These are phyloP conservation scores for Eucalyptus globulus DNA, from an alignment of 345 rosid genomes.

Conservation along the genomic window DNA sequence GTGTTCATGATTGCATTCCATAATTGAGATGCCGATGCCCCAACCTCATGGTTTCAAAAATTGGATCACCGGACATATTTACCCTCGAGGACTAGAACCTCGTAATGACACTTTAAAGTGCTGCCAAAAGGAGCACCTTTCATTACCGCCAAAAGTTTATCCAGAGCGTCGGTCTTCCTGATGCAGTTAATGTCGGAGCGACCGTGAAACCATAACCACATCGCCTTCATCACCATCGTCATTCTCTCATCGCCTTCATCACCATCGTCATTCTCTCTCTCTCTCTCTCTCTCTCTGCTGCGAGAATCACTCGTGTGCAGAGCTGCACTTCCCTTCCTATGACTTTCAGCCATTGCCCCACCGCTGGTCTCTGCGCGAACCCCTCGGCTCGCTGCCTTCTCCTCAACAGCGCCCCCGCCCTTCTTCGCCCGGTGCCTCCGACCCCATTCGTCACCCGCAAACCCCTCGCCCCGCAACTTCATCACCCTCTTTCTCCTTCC, in stretches of 20 bases:
- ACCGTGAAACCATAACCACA: background rate
- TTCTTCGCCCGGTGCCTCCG: background rate
- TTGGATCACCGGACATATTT: too few relatives aligned
- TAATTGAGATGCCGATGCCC: too few relatives aligned
- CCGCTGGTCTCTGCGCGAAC: background rate
- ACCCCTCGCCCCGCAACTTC: background rate
- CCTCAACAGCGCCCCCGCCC: fast-evolving
- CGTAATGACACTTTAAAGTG: too few relatives aligned
- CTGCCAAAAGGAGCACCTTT: background rate
- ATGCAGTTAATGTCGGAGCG: background rate
- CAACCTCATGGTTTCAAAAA: too few relatives aligned
- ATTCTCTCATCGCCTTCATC: background rate
- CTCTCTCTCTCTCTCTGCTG: background rate
- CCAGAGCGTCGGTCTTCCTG: background rate
- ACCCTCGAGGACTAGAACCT: too few relatives aligned
- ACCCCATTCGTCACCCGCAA: background rate
- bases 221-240: background rate
- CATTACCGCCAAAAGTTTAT: background rate
- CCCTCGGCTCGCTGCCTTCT: background rate
- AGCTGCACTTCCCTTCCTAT: background rate
- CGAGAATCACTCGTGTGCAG: background rate
- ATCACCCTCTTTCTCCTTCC: background rate
- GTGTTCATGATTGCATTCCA: too few relatives aligned
- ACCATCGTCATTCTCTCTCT: background rate
- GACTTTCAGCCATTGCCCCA: background rate